Evolutionary conservation across 805 yeast species (phyloP), one percentile per base, ranked within the genome.

Genomic region (Wickerhamomyces bovis): DNA sequence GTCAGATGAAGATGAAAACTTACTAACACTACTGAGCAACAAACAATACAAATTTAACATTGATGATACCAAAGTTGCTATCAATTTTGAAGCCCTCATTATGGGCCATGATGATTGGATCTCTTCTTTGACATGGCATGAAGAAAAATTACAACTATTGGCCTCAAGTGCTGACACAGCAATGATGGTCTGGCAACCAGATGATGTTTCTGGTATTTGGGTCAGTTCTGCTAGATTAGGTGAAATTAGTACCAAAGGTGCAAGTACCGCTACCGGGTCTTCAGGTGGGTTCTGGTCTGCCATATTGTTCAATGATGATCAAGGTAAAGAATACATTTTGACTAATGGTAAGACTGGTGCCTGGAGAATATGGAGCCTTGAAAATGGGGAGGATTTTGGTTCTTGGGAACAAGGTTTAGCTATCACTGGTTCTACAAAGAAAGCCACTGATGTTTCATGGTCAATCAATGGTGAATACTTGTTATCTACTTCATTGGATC

Each of bases 31-130:
- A 36, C 68, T 86, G 48, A 78, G 84, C 16, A 88, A 86, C 66
- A 89, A 85, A 55, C 85, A 82, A 64, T 81, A 85, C 63, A 76
- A 78, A 50, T 80, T 89, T 52, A 55, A 59, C 12, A 58, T 75
- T 35, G 59, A 54, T 2, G 56, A 55, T 13, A 56, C 72, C 3
- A 63, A 68, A 43, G 78, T 77, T 48, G 78, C 84, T 5, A 74
- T 89, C 44, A 80, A 79, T 53, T 89, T 90, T 60, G 99, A 95
- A 59, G 97, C 99, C 0, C 76, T 94, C 49, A 80, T 94, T 22
- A 83, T 94, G 85, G 99, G 99, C 8, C 99, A 94, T 65, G 99
- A 94, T 62, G 99, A 94, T 64, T 94, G 99, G 99, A 83, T 95
- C 22, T 80, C 92, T 3, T 80, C 88, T 10, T 70, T 94, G 41